These are phyloP conservation scores for Coemansia sp. DNA, from an alignment of 192 early-diverging fungal genomes.

Conservation along the genomic window DNA sequence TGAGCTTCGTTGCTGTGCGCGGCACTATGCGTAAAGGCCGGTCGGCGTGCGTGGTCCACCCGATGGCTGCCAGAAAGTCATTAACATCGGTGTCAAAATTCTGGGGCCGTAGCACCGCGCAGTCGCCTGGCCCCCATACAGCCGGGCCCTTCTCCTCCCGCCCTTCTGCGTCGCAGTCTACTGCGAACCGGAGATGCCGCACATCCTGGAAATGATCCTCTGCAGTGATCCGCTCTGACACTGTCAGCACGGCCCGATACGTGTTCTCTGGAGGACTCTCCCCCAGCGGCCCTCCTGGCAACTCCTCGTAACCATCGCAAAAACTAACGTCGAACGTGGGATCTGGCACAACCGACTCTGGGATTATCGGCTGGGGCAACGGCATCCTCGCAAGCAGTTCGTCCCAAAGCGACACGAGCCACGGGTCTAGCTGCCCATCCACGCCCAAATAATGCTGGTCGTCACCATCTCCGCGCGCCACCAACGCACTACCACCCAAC, in stretches of 20 bases:
- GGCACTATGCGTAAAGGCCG: conserved; percentile 8
- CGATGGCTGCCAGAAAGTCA: conserved; percentile 64
- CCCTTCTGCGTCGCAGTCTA: too few species aligned
- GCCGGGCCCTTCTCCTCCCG: background rate
- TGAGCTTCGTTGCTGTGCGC: background rate
- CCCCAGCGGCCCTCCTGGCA: background rate
- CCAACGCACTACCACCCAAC: conserved; percentile 77
- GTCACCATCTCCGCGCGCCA: conserved; percentile 84
- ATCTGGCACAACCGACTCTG: conserved; percentile 17
- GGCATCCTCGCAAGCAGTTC: conserved; percentile 65
- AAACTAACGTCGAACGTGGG: conserved; percentile 20
- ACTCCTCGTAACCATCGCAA: background rate
- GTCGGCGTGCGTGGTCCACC: conserved; percentile 60
- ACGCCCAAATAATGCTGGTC: conserved; percentile 95
- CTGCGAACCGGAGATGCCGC: conserved; percentile 72
- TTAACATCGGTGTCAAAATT: conserved; percentile 75
- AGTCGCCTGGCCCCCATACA: conserved; percentile 72
- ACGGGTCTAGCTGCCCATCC: conserved; percentile 90
- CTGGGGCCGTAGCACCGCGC: conserved; percentile 72
- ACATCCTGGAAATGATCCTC: conserved; percentile 92
- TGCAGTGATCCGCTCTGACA: conserved; percentile 74
- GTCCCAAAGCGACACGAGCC: conserved; percentile 80
- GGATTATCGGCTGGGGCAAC: conserved; percentile 43
- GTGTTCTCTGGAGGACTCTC: conserved; percentile 6
- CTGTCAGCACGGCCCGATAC: conserved; percentile 72